phyloP scores from a whole-genome alignment of 169 alveolate genomes.

The Plasmodium inui region DNA sequence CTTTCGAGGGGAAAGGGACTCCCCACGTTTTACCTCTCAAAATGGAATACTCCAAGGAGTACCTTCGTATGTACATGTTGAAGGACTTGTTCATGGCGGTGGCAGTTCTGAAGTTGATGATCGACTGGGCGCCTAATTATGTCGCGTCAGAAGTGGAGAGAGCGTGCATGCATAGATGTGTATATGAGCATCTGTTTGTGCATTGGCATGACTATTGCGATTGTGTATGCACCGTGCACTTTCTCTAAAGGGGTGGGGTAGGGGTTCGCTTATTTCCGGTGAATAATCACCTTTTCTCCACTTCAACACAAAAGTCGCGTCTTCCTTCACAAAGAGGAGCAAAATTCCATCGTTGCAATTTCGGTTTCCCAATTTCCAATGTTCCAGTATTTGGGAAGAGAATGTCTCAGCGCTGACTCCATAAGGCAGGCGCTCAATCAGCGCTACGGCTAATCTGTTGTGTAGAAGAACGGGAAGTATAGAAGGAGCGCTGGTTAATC shows the following conservation, averaged over 20 bases:
- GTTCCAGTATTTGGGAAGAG: slow-evolving; percentile 44
- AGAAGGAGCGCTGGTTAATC: neutral
- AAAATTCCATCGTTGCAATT: slow-evolving; percentile 62
- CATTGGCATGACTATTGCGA: neutral
- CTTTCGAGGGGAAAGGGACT: neutral
- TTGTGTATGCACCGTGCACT: neutral
- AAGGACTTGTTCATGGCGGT: slow-evolving; percentile 65
- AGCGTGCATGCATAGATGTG: neutral
- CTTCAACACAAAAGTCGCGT: slow-evolving; percentile 45
- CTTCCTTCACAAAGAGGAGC: slow-evolving; percentile 67
- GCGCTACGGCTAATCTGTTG: slow-evolving; percentile 64
- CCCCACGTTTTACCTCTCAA: slow-evolving; percentile 48
- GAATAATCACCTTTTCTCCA: slow-evolving; percentile 60
- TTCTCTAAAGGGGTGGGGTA: neutral
- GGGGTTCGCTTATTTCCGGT: neutral
- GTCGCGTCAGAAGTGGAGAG: neutral
- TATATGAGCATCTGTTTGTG: neutral
- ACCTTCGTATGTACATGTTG: slow-evolving; percentile 47
- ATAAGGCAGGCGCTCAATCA: slow-evolving; percentile 44
- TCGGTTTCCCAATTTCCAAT: slow-evolving; percentile 57
- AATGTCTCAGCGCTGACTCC: slow-evolving; percentile 72
- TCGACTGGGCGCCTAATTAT: slow-evolving; percentile 54
- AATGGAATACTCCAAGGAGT: slow-evolving; percentile 61
- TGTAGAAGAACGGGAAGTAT: neutral
- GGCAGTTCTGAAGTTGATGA: slow-evolving; percentile 68